Base-by-base conservation (phyloP, 176 grass and related monocot species). In the Cocos nucifera region DNA sequence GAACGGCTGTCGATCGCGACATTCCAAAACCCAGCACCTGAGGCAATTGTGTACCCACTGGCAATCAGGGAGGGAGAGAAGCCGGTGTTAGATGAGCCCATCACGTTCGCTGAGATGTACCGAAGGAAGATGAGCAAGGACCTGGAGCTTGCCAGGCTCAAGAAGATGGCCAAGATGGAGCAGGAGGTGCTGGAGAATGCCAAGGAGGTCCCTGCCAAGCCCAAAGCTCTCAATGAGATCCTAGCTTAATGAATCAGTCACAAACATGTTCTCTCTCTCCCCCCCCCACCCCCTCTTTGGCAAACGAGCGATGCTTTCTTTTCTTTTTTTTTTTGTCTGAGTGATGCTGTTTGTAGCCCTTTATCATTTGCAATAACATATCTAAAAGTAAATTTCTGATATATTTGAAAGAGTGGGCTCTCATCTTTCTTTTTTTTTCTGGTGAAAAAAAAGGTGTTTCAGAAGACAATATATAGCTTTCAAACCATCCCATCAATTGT, bases 71-170 rank as follows among this genome's bases (percentile, higher is more conserved):
- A 97, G 4, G 92, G 84, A 4, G 84, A 91, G 78, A 78, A 87
- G 54, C 66, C 87, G 49, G 61, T 97, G 14, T 57, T 97, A 59
- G 81, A 91, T 1, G 70, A 78, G 49, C 84, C 87, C 16, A 85
- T 97, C 73, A 92, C 87, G 49, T 97, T 92, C 66, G 2, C 69
- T 1, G 93, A 97, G 76, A 91, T 97, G 84, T 97, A 97, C 75
- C 53, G 77, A 7, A 77, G 84, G 78, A 88, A 91, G 84, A 97
- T 97, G 93, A 60, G 61, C 15, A 62, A 66, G 15, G 87, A 92
- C 63, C 28, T 97, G 24, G 78, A 92, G 76, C 73, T 85, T 7
- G 84, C 81, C 59, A 83, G 58, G 69, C 70, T 80, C 73, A 97
- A 97, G 84, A 97, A 97, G 77, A 17, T 88, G 62, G 81, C 79